Percentiles rank a stretch among this genome's conserved stretches.
These are phyloP conservation scores for Paramecium biaurelia DNA, from an alignment of 73 alveolate genomes.

Conservation along the genomic window DNA sequence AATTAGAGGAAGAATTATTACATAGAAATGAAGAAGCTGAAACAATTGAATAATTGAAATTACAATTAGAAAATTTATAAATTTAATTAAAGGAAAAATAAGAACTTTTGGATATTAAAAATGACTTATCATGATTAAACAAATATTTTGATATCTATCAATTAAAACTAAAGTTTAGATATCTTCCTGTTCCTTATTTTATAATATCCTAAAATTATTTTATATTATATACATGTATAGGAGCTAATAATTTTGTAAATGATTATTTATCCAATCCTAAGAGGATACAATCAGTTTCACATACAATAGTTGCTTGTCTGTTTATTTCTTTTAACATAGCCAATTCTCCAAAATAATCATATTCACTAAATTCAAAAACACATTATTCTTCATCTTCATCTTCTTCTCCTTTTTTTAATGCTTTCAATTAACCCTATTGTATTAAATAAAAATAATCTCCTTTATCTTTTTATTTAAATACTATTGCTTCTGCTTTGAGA, in stretches of 20 bases:
- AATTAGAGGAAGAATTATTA: background rate
- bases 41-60: background rate
- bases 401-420: slow-evolving; percentile 72
- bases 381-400: slow-evolving; percentile 79
- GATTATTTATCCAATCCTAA: background rate
- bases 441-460: slow-evolving; percentile 80
- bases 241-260: background rate
- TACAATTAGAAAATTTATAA: background rate
- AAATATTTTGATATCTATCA: background rate
- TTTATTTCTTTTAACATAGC: slow-evolving; percentile 92
- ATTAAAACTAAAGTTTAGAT: background rate
- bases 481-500: slow-evolving; percentile 13
- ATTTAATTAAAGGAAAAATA: background rate
- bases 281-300: slow-evolving; percentile 56
- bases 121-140: background rate
- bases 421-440: slow-evolving; percentile 75
- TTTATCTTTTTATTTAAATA: slow-evolving; percentile 66
- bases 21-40: background rate
- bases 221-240: background rate
- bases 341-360: slow-evolving; percentile 97
- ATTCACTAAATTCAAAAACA: slow-evolving; percentile 67
- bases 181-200: background rate
- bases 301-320: slow-evolving; percentile 90
- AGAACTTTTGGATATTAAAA: background rate
- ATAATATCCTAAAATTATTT: background rate